Base-by-base conservation (phyloP, 768 basidiomycete genomes). In the Cystofilobasidium capitatum region DNA sequence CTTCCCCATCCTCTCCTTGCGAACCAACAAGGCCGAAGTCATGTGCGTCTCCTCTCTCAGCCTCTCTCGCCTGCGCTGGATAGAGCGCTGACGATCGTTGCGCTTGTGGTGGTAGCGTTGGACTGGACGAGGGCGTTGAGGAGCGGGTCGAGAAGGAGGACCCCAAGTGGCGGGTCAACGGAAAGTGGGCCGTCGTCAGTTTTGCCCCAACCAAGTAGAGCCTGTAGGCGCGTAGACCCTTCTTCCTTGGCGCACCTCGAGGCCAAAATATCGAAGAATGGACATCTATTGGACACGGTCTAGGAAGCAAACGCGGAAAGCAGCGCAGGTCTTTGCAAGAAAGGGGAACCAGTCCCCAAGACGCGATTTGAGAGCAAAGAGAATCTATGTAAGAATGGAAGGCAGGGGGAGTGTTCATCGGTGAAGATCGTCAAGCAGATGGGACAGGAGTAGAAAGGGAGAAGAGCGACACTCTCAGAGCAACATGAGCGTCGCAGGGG, bases 1-100 rank as follows among this genome's bases (percentile, higher is more conserved):
- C 12, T 64, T 64, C 83, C 84, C 0, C 0, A 74, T 96, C 10
- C 78, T 97, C 31, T 90, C 89, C 73, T 78, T 97, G 67, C 83
- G 94, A 22, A 98, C 94, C 0, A 90, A 88, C 80, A 99, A 99
- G 76, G 94, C 94, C 0, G 92, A 97, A 74, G 91, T 96, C 2
- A 88, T 86, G 74, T 76, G 62, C 65, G 76, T 73, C 16, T 47
- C 37, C 29, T 44, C 44, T 47, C 8, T 17, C 14, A 16, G 6
- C 9, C 55, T 47, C 17, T 20, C 40, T 6, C 33, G 6, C 10
- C 24, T 60, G 6, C 37, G 37, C 24, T 24, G 35, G 20, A 40
- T 7, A 12, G 4, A 2, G n/a, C 12, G 58, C 58, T 39, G 35
- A 26, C 37, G 14, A 16, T 9, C 10, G 22, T 6, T 12, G 37